Evolutionary conservation across 2,329 filamentous ascomycete species (phyloP), one percentile per base, ranked within the genome.

Genomic region (Diplocarpon rosae): DNA sequence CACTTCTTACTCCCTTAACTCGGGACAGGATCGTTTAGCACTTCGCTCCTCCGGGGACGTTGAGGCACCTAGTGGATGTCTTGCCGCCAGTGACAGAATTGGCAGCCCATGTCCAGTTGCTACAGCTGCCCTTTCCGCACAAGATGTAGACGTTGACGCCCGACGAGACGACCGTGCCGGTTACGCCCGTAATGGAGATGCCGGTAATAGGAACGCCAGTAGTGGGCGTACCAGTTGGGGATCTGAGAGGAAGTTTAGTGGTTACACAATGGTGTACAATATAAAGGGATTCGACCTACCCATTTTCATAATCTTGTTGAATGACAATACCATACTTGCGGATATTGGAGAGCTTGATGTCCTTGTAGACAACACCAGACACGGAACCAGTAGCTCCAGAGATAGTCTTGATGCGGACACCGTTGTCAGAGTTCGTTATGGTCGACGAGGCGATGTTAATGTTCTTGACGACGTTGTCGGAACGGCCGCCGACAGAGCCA

Each of bases 401-500:
- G 15, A 65, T 51, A 2, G 60, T 57, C n/a, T 67, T 60, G 43
- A 65, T 56, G 12, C 62, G 62, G 30, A 45, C 65, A 43, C 73
- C 75, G 58, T 77, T 76, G 40, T 68, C 60, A 0, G 72, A 76
- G 58, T 77, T 47, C 53, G 44, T 59, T 49, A 79, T 66, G 15
- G 61, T 66, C 9, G 65, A 69, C 48, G 67, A 63, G 29, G 65
- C 57, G 52, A 80, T 71, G 17, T 63, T 65, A n/a, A 80, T 67
- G 41, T 65, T 69, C 20, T 67, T 58, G 42, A 80, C 76, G 7
- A 54, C 61, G 63, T 80, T 79, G 62, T 76, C 62, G 41, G 54
- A 57, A 39, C 73, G 71, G 12, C 71, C 71, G 34, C 75, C 74
- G n/a, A 78, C 71, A 5, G 71, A 75, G 39, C 75, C 38, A 38